These are phyloP conservation scores for Diplodia sapinea DNA, from an alignment of 2,329 filamentous ascomycete species.

Conservation along the genomic window DNA sequence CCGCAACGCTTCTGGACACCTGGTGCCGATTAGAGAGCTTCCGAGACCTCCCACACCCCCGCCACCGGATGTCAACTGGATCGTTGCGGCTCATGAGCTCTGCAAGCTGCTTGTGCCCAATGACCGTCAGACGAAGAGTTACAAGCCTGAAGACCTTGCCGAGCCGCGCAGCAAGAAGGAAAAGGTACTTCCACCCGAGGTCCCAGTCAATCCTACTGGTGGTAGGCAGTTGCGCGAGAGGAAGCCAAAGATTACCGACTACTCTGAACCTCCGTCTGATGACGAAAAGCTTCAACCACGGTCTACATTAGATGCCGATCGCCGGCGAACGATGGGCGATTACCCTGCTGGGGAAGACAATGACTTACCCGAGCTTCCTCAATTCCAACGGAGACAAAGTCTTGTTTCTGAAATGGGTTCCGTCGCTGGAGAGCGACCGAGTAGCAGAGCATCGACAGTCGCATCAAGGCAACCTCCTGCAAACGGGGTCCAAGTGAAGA, in stretches of 20 bases:
- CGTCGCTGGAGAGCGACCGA: slow-evolving; percentile 39
- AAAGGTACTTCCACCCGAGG: slow-evolving; percentile 42
- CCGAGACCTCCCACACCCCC: slow-evolving; percentile 65
- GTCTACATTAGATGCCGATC: slow-evolving; percentile 39
- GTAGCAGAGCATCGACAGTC: slow-evolving; percentile 43
- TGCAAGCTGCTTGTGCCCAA: slow-evolving; percentile 81
- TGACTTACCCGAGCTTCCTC: slow-evolving; percentile 11
- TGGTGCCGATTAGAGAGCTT: slow-evolving; percentile 34
- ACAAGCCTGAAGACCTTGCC: slow-evolving; percentile 75
- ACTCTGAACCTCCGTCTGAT: slow-evolving; percentile 58
- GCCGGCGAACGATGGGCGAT: slow-evolving; percentile 47
- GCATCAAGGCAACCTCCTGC: slow-evolving; percentile 20
- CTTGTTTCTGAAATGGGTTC: slow-evolving; percentile 53
- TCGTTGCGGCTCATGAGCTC: slow-evolving; percentile 80
- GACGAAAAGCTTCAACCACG: slow-evolving; percentile 38
- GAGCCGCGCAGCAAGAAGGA: slow-evolving; percentile 66
- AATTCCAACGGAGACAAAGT: slow-evolving; percentile 49
- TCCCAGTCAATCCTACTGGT: slow-evolving; percentile 50
- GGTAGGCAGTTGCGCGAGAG: slow-evolving; percentile 73
- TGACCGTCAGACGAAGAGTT: slow-evolving; percentile 76
- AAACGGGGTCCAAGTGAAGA: slow-evolving; percentile 61
- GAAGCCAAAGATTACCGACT: slow-evolving; percentile 60
- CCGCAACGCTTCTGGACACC: slow-evolving; percentile 65
- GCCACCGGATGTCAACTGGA: slow-evolving; percentile 84
- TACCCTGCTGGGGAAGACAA: slow-evolving; percentile 10